Evolutionary conservation across 768 basidiomycete genomes (phyloP), one percentile per base, ranked within the genome.

Genomic region (Gelatoporia subvermispora): DNA sequence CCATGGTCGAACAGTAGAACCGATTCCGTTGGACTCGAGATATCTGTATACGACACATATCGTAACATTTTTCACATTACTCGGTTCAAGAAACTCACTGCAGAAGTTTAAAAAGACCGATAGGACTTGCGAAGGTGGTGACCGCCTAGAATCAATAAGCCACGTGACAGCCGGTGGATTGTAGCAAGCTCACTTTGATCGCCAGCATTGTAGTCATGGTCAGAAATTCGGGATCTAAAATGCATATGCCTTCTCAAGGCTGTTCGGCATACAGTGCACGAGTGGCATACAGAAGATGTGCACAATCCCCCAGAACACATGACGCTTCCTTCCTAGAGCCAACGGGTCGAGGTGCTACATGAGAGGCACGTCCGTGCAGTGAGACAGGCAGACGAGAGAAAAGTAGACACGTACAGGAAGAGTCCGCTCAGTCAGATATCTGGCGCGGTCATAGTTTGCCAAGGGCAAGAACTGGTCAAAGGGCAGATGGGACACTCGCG

Each of bases 371-470:
- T n/a, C 20, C 15, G 20, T 15, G 17, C 11, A 21, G 24, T 16
- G 49, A 15, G 18, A 37, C 13, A 1, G 13, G 3, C 4, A 35
- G 39, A 8, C 3, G 24, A 18, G 11, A n/a, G 11, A 18, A 41
- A 8, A 2, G 21, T 67, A 23, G 38, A 24, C 5, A 66, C 58
- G 54, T 40, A 58, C 73, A 15, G 58, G 65, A 43, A 68, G 66
- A 35, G 60, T 65, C 42, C 58, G 54, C 54, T 62, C 53, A 9
- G 62, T 64, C n/a, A 74, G 58, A 47, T 70, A 59, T 41, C 60
- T 64, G 7, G 67, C 63, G 24, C 54, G 56, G 47, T 73, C 70
- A 43, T 72, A 71, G 52, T 83, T 81, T 1, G 78, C 72, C 20
- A 82, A 57, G 2, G 72, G 69, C 11, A 78, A 79, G 0, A 76